A percentile compares a stretch with the other conserved stretches of the same genome.
Conservation (phyloP, 495 filamentous ascomycete species). For the Xylaria intraflava region DNA sequence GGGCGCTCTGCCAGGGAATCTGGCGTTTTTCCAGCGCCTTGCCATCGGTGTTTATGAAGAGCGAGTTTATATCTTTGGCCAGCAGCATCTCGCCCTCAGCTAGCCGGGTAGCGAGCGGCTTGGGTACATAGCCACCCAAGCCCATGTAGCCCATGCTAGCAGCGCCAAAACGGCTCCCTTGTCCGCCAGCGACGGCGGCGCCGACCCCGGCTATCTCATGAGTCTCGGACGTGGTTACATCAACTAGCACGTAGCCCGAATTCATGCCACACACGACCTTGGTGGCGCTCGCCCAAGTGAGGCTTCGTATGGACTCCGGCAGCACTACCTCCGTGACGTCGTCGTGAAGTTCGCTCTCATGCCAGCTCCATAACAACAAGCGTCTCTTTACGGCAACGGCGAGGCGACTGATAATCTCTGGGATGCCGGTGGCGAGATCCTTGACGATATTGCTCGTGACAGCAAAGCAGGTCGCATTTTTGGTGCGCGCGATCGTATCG, state of each 20-base stretch:
- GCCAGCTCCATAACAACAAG: slow-evolving; percentile 87
- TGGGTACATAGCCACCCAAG: slow-evolving; percentile 81
- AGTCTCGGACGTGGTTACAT: slow-evolving; percentile 64
- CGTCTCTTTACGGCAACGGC: slow-evolving; percentile 90
- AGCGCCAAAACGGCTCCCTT: slow-evolving; percentile 57
- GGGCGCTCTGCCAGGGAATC: slow-evolving; percentile 83
- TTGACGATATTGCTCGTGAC: slow-evolving; percentile 92
- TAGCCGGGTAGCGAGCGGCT: slow-evolving; percentile 77
- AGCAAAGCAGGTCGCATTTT: slow-evolving; percentile 81
- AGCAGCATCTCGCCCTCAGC: slow-evolving; percentile 78
- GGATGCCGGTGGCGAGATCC: slow-evolving; percentile 77
- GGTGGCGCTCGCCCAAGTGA: slow-evolving; percentile 85
- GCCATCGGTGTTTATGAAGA: slow-evolving; percentile 81
- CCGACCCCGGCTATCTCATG: slow-evolving; percentile 77
- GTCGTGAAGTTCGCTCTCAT: slow-evolving; percentile 77
- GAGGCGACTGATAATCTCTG: slow-evolving; percentile 80
- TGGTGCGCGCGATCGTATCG: slow-evolving; percentile 66
- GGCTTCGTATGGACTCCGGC: slow-evolving; percentile 67
- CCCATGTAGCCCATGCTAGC: slow-evolving; percentile 89
- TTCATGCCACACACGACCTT: slow-evolving; percentile 82
- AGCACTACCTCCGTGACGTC: slow-evolving; percentile 72
- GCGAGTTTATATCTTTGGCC: slow-evolving; percentile 90
- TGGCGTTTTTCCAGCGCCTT: slow-evolving; percentile 78
- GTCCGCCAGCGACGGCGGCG: slow-evolving; percentile 55
- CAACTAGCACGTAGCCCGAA: slow-evolving; percentile 79